Percentiles rank a stretch among this genome's conserved stretches.
Evolutionary conservation across 2,329 filamentous ascomycete genomes (phyloP).

Genomic region (Aspergillus sp.): DNA sequence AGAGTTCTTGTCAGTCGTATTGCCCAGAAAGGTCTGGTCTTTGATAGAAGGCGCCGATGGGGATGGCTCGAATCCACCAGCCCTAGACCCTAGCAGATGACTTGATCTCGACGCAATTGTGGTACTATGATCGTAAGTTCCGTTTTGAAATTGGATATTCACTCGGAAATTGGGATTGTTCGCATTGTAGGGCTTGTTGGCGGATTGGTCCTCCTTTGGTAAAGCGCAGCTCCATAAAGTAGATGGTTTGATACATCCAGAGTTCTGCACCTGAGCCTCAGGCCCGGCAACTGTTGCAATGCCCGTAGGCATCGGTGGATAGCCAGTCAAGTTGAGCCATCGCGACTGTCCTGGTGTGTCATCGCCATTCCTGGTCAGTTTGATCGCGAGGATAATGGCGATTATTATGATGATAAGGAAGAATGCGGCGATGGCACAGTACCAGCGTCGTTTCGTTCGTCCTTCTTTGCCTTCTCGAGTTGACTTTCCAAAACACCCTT

Average conservation of each 20-base stretch:
- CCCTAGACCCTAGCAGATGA: conserved; percentile 21
- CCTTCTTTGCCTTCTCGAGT: conserved; percentile 51
- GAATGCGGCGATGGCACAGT: conserved; percentile 47
- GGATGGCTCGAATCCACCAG: conserved; percentile 36
- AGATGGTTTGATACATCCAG: conserved; percentile 65
- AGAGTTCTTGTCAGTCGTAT: conserved; percentile 72
- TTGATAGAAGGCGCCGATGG: conserved; percentile 49
- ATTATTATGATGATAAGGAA: conserved; percentile 55
- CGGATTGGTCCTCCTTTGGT: conserved; percentile 69
- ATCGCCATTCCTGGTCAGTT: conserved; percentile 47
- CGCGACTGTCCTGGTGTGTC: conserved; percentile 44
- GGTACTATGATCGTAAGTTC: conserved; percentile 57
- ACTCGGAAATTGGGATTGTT: conserved; percentile 75
- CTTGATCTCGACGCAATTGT: conserved; percentile 42
- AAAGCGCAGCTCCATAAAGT: conserved; percentile 83
- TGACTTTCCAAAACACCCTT: conserved; percentile 61
- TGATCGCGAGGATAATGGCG: conserved; percentile 53
- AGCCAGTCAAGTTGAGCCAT: conserved; percentile 83
- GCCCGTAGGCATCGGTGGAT: conserved; percentile 81
- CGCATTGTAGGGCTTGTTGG: conserved; percentile 58
- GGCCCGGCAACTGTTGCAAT: conserved; percentile 73
- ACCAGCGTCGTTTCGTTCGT: conserved; percentile 59
- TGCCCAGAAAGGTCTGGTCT: conserved; percentile 78
- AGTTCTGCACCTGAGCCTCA: conserved; percentile 59
- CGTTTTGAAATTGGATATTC: conserved; percentile 62